phyloP scores from a whole-genome alignment of 148 eudicot genomes.

The Camellia japonica region DNA sequence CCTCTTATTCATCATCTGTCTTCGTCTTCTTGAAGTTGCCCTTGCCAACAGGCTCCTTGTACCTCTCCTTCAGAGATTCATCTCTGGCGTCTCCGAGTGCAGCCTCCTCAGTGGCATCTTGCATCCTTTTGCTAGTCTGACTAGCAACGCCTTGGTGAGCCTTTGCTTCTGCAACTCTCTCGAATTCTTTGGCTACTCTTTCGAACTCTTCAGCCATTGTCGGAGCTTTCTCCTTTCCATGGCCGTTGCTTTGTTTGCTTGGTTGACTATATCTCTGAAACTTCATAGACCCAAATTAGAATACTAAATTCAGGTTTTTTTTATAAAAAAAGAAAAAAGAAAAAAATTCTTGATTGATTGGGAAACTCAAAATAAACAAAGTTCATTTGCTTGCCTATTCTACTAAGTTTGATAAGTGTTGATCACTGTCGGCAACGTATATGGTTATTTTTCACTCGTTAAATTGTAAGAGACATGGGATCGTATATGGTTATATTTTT shows the following conservation, averaged over 20 bases:
- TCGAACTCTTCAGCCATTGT: conserved; percentile 33
- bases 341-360: too few relatives aligned
- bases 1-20: conserved; percentile 11
- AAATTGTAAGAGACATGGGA: too few relatives aligned
- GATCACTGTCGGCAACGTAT: not conserved
- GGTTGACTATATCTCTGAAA: conserved; percentile 30
- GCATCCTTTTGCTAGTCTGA: conserved; percentile 29
- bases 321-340: too few relatives aligned
- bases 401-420: too few relatives aligned
- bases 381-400: too few relatives aligned
- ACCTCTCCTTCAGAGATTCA: conserved; percentile 17
- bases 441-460: not conserved
- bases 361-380: too few relatives aligned
- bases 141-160: conserved; percentile 28
- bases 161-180: conserved; percentile 30
- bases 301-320: too few relatives aligned
- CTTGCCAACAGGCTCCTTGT: conserved; percentile 22
- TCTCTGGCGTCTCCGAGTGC: not conserved
- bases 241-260: conserved; percentile 13
- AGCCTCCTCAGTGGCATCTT: conserved; percentile 16
- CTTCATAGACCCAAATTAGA: not conserved
- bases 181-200: conserved; percentile 31
- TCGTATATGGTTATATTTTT: too few relatives aligned
- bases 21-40: conserved; percentile 19
- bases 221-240: conserved; percentile 43